A percentile compares a stretch with the other conserved stretches of the same genome.
These are phyloP conservation scores for Galerina marginata DNA, from an alignment of 768 basidiomycete genomes.

Conservation along the genomic window DNA sequence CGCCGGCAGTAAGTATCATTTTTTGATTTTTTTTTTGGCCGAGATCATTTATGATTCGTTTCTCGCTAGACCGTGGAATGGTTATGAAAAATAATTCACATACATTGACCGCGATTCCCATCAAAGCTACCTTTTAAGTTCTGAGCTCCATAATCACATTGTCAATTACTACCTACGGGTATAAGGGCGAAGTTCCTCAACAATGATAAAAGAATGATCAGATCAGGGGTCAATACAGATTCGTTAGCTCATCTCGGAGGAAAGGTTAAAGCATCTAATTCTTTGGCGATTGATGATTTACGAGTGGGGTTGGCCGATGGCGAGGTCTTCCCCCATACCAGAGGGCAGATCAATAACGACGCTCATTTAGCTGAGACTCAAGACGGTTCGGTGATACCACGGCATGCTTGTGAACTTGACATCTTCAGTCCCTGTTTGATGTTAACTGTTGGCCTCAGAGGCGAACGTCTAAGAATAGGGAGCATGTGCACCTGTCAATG, in stretches of 20 bases:
- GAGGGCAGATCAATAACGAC: constrained; percentile 1
- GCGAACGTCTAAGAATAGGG: background rate
- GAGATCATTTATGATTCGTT: constrained; percentile 12
- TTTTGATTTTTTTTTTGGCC: constrained; percentile 5
- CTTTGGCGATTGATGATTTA: background rate
- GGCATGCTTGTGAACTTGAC: constrained; percentile 4
- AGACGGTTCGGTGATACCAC: constrained; percentile 3
- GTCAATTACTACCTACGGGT: background rate
- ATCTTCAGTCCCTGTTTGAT: constrained; percentile 12
- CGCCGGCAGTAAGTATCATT: constrained; percentile 73
- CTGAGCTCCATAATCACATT: background rate
- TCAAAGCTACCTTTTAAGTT: background rate
- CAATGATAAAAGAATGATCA: background rate
- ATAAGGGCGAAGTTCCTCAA: background rate
- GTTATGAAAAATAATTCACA: constrained; percentile 35
- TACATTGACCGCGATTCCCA: background rate
- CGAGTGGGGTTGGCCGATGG: background rate
- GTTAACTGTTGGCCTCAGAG: constrained; percentile 8
- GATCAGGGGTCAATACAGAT: background rate
- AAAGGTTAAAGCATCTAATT: background rate
- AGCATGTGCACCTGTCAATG: background rate
- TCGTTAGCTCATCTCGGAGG: background rate
- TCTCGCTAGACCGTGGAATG: constrained; percentile 52
- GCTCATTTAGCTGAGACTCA: background rate
- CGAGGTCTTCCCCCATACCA: background rate